Base-by-base conservation (phyloP, 1,284 basidiomycete genomes). In the Schizophyllum commune region DNA sequence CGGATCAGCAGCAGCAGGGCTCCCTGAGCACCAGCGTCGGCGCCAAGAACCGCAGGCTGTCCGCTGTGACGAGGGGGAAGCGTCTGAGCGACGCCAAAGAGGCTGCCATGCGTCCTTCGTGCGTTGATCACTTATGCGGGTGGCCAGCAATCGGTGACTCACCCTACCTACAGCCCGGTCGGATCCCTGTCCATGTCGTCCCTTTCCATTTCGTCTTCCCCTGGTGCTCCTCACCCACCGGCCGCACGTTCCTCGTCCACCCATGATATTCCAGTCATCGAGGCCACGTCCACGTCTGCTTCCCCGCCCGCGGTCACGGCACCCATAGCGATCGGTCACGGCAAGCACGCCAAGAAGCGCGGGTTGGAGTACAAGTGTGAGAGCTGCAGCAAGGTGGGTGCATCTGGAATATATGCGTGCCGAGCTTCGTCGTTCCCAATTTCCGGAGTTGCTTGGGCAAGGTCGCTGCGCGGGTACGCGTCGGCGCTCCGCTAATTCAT, bases 321-420 rank as follows among this genome's bases (percentile, higher is more conserved):
- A 56, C 73, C 80, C 54, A 79, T 77, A 59, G 71, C 69, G 52
- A 73, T 72, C 62, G 68, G 71, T 19, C 66, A 68, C n/a, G 70
- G 69, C 9, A 83, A 76, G 67, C 74, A 72, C 34, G 79, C 79
- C 59, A 89, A 84, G 77, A 92, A 90, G 75, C 85, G 89, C 67
- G 89, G 92, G 5, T 84, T 88, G 64, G 88, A 92, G 64, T 95
- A 94, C 78, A 89, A 88, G 68, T 98, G 95, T 75, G 95, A 97
- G 77, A 92, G 85, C 69, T 96, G 93, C 71, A 86, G 88, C 47
- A 96, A 96, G 87, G 92, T 89, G 64, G 55, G 68, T 68, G 56
- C 60, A 20, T 55, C 17, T 39, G 52, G 15, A 62, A 21, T 55
- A 13, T 55, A 51, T 52, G 13, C 27, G 27, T 27, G n/a, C n/a